Conservation (phyloP, 2,329 filamentous ascomycete genomes). For the Pseudocercospora fijiensis region DNA sequence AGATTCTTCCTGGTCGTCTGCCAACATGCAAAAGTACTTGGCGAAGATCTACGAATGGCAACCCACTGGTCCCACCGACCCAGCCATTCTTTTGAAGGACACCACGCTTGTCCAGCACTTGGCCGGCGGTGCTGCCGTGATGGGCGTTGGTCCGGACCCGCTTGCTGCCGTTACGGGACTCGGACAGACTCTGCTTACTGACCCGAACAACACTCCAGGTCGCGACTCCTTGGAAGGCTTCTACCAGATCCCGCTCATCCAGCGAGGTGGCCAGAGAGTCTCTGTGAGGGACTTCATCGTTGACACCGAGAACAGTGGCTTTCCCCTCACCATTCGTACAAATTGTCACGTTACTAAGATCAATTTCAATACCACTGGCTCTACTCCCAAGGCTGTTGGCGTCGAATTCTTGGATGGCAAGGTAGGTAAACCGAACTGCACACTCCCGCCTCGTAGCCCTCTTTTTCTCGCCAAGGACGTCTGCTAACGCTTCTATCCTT, state of each 20-base stretch:
- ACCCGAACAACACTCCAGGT: constrained; percentile 42
- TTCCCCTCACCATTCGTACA: constrained; percentile 55
- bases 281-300: constrained; percentile 61
- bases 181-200: constrained; percentile 48
- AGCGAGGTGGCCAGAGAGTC: constrained; percentile 49
- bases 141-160: constrained; percentile 34
- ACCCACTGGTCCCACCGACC: constrained; percentile 26
- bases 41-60: constrained; percentile 45
- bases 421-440: no score
- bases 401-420: constrained; percentile 44
- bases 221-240: constrained; percentile 52
- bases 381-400: constrained; percentile 48
- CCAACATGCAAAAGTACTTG: constrained; percentile 60
- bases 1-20: constrained; percentile 57
- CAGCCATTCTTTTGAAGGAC: constrained; percentile 26
- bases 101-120: constrained; percentile 24
- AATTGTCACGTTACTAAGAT: constrained; percentile 66
- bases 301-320: constrained; percentile 50
- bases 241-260: constrained; percentile 60
- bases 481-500: no score
- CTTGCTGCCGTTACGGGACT: constrained; percentile 47
- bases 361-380: constrained; percentile 58
- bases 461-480: no score
- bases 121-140: constrained; percentile 26
- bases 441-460: no score